Conservation (phyloP, 2,329 filamentous ascomycete species). For the Exophiala viscosa region DNA sequence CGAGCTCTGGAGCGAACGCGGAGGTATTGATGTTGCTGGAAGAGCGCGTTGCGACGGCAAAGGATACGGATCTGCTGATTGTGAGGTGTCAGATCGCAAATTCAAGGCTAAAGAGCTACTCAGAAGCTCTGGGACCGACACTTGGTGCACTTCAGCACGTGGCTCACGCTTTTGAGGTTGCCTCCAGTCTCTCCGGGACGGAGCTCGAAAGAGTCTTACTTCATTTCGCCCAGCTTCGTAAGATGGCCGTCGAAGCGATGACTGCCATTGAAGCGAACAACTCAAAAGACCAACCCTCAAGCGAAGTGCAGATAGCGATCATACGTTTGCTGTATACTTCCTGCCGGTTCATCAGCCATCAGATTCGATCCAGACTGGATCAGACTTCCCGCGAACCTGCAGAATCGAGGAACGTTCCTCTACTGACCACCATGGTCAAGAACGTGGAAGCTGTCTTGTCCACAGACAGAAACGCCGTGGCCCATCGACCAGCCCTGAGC, state of each 20-base stretch:
- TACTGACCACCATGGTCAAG: slow-evolving; percentile 15
- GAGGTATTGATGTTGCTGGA: slow-evolving; percentile 7
- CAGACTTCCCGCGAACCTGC: neutral
- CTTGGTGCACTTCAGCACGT: slow-evolving; percentile 1
- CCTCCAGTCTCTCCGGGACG: neutral
- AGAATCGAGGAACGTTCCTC: neutral
- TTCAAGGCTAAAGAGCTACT: slow-evolving; percentile 4
- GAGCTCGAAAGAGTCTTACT: slow-evolving; percentile 13
- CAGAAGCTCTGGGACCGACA: neutral
- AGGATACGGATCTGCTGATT: neutral
- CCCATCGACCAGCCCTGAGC: slow-evolving; percentile 1
- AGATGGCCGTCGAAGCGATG: slow-evolving; percentile 7
- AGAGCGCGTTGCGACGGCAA: slow-evolving; percentile 1
- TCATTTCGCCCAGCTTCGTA: slow-evolving; percentile 13
- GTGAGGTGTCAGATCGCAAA: slow-evolving; percentile 8
- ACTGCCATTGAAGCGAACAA: neutral
- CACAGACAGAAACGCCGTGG: slow-evolving; percentile 9
- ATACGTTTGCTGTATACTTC: slow-evolving; percentile 5
- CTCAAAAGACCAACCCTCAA: neutral
- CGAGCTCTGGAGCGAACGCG: neutral
- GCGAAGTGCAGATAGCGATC: neutral
- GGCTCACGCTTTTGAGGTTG: neutral
- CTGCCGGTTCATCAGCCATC: slow-evolving; percentile 5
- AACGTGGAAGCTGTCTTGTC: slow-evolving; percentile 12
- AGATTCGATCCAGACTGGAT: neutral